A percentile compares a stretch with the other conserved stretches of the same genome.
phyloP scores from a whole-genome alignment of 257 asterid genomes.

The Solanum medicagineum region DNA sequence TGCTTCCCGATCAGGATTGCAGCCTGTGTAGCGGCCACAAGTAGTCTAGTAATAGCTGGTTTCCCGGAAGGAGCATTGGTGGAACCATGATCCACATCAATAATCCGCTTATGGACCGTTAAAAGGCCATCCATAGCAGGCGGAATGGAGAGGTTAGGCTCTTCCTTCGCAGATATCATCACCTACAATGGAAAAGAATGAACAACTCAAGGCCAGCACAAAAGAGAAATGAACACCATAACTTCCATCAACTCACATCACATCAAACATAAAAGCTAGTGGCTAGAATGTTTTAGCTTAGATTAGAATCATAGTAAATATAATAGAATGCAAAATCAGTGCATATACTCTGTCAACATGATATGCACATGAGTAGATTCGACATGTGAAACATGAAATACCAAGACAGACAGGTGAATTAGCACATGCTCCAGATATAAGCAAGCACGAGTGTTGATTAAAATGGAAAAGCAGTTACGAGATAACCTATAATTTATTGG shows the following conservation, averaged over 20 bases:
- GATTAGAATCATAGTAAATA: neutral
- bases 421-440: neutral
- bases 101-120: conserved; percentile 62
- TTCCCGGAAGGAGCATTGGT: conserved; percentile 34
- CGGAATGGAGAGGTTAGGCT: conserved; percentile 59
- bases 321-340: neutral
- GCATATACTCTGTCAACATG: neutral
- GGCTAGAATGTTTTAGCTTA: neutral
- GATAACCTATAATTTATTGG: neutral
- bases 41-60: conserved; percentile 62
- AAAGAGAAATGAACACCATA: neutral
- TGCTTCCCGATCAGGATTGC: conserved; percentile 95
- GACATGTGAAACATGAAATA: neutral
- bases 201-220: neutral
- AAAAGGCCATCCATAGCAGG: conserved; percentile 90
- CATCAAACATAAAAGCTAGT: neutral
- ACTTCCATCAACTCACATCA: neutral
- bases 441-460: neutral
- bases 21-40: conserved; percentile 86
- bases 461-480: neutral
- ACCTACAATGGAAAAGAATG: conserved; percentile 24
- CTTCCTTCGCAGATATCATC: conserved; percentile 80
- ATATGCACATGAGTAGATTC: neutral
- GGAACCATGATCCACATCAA: conserved; percentile 48
- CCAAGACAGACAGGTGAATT: neutral